Conservation (phyloP, 176 grass and related monocot species). For the Raddia guianensis region DNA sequence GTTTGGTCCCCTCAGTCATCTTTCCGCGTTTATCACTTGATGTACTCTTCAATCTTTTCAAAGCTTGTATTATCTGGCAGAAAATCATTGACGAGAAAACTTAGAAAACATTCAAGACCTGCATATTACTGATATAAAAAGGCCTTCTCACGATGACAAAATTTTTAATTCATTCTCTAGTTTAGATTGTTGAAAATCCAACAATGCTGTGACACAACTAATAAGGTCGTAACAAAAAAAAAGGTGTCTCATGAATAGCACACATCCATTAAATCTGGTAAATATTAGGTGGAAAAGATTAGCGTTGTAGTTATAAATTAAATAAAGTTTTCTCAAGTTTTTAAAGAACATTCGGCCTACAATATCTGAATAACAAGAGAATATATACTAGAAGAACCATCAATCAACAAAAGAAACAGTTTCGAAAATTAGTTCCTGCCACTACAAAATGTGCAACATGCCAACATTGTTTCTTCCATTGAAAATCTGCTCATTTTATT, state of each 20-base stretch:
- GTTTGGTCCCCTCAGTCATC: slow-evolving; percentile 73
- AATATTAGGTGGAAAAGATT: neutral
- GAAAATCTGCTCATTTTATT: no score
- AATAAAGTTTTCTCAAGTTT: slow-evolving; percentile 14
- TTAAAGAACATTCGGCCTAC: neutral
- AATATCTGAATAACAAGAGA: neutral
- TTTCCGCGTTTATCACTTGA: slow-evolving; percentile 68
- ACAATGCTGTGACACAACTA: neutral
- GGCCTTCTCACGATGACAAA: neutral
- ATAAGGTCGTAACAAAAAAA: neutral
- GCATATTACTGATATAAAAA: slow-evolving; percentile 7
- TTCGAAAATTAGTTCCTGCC: neutral
- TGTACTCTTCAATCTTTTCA: slow-evolving; percentile 86
- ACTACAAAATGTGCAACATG: no score
- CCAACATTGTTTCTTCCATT: no score
- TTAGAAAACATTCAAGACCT: slow-evolving; percentile 23
- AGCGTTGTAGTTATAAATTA: neutral
- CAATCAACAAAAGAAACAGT: slow-evolving; percentile 15
- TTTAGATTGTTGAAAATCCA: slow-evolving; percentile 5
- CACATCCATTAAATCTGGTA: neutral
- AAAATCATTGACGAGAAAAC: slow-evolving; percentile 4
- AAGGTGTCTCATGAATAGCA: neutral
- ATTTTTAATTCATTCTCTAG: neutral
- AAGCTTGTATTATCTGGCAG: slow-evolving; percentile 78
- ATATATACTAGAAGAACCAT: neutral